Base-by-base conservation (phyloP, 257 asterid species). In the Thymus quinquecostatus region DNA sequence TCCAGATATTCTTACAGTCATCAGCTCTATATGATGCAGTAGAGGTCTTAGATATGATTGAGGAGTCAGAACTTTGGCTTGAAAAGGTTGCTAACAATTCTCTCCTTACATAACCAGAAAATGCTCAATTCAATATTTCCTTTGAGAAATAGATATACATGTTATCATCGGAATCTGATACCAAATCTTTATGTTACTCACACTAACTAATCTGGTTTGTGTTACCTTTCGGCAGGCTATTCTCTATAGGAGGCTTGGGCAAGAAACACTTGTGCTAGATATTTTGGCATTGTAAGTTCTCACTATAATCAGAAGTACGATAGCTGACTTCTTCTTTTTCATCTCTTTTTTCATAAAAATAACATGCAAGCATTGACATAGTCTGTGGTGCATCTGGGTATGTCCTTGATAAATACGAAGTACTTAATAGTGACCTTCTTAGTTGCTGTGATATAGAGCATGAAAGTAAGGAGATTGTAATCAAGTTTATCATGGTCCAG, bases 221-320 rank as follows among this genome's bases (percentile, higher is more conserved):
- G 66, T 78, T 74, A 69, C 67, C 51, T 79, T 21, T 69, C 82
- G 77, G 62, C 96, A 94, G 97, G 99, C 99, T 85, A 89, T 94
- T 82, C 95, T 94, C 32, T 89, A 91, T 78, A 76, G 97, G 84
- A 91, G 89, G 86, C 99, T 94, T 64, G 99, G 99, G 60, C 97
- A 86, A 79, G 99, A 94, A 81, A 77, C 89, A 11, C 74, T 82
- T 55, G 97, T 92, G 69, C 90, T 94, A 57, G 89, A 91, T 83
- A 94, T 89, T 64, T 74, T 94, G 85, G 99, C 99, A 70, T 77
- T 89, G 99, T 94, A 85, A 82, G 97, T 80, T 73, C 55, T 55
- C 58, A 28, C 50, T 68, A 21, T 34, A 7, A 53, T 53, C 58
- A 53, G 8, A 21, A 21, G 58, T 53, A 54, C 34, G 59, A 54